Conservation (phyloP, 116 monocot genomes). For the Posidonia oceanica region DNA sequence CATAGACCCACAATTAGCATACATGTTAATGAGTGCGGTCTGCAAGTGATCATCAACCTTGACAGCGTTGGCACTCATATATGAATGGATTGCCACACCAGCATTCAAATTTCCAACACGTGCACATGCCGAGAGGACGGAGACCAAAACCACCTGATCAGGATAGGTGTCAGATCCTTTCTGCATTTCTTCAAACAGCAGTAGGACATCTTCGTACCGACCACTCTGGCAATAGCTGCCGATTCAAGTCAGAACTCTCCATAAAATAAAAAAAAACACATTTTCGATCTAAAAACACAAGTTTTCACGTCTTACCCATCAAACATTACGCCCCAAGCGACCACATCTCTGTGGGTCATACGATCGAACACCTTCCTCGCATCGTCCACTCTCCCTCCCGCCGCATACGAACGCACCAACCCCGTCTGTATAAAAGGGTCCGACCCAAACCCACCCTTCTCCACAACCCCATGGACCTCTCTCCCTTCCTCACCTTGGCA, state of each 20-base stretch:
- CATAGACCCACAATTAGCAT: slow-evolving; percentile 34
- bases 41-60: slow-evolving; percentile 28
- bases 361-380: slow-evolving; percentile 62
- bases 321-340: slow-evolving; percentile 74
- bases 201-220: slow-evolving; percentile 37
- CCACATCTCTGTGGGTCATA: slow-evolving; percentile 40
- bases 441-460: slow-evolving; percentile 32
- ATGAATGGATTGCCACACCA: slow-evolving; percentile 41
- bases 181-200: slow-evolving; percentile 50
- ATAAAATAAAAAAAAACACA: background rate
- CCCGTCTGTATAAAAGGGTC: slow-evolving; percentile 63
- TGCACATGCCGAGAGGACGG: slow-evolving; percentile 49
- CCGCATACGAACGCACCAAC: slow-evolving; percentile 30
- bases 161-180: slow-evolving; percentile 19
- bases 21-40: slow-evolving; percentile 40
- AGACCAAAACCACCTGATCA: slow-evolving; percentile 36
- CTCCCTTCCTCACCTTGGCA: background rate
- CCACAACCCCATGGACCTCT: slow-evolving; percentile 40
- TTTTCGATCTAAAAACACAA: background rate
- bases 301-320: slow-evolving; percentile 31
- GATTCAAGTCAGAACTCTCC: background rate
- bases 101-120: slow-evolving; percentile 25
- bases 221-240: slow-evolving; percentile 54
- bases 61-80: slow-evolving; percentile 21
- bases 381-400: slow-evolving; percentile 15